Base-by-base conservation (phyloP, 495 filamentous ascomycete genomes). In the Lichenothelia convexa region DNA sequence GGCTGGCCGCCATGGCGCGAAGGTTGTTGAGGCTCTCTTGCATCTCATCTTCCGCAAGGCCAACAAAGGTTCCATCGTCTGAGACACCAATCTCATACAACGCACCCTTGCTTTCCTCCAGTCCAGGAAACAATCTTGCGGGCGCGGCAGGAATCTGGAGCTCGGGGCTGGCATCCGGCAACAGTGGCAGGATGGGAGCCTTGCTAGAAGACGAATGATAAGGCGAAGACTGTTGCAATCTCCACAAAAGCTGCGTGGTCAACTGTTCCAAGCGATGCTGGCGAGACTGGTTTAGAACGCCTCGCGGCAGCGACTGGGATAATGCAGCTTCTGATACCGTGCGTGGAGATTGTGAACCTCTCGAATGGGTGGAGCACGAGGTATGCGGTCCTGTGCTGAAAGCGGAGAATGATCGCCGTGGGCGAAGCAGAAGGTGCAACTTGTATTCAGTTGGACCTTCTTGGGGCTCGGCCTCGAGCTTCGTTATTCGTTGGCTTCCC, bases 361-460 rank as follows among this genome's bases (percentile, higher is more conserved):
- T 64, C 32, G 67, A 62, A 41, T 73, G 75, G 35, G 71, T 63
- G 11, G 78, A 75, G 9, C 71, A 69, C 12, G 66, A 58, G 7
- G 71, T 61, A 29, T 70, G 61, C 30, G 66, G 60, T 11, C 71
- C 71, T 5, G 75, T 80, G 41, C 67, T 75, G 41, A 61, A 65
- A 17, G 65, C 64, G 27, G 69, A 61, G 54, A 83, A 87, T 22
- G 65, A 71, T 51, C 85, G 66, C 40, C 89, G 67, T 21, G 80
- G 74, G 23, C 81, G 71, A 21, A 93, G 59, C 7, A 94, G 64
- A n/a, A 95, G 63, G 63, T 93, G 89, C 31, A 97, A 59, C 54
- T 97, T 97, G 59, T 95, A 97, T 58, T 95, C 89, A 5, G 77
- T 89, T 21, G 89, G 81, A 0, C 89, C 89, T 37, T 89, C 78